These are phyloP conservation scores for Pseudozyma sp. DNA, from an alignment of 1,284 basidiomycete species.

Conservation along the genomic window DNA sequence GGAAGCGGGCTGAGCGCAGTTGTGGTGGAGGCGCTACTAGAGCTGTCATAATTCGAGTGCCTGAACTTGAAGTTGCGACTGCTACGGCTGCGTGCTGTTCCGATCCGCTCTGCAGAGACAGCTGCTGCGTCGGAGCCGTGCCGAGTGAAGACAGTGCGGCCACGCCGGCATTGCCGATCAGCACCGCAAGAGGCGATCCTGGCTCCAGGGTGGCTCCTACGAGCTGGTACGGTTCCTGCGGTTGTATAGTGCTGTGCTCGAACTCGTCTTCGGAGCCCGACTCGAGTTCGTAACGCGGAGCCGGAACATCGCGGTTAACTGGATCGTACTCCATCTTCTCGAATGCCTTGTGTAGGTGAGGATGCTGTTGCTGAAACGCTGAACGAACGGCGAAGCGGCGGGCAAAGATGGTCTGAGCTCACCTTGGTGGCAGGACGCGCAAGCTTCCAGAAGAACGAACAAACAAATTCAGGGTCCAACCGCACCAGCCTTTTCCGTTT, in stretches of 20 bases:
- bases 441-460: conserved; percentile 6
- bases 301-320: conserved; percentile 25
- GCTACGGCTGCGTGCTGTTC: conserved; percentile 30
- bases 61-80: not conserved
- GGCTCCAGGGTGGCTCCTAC: not conserved
- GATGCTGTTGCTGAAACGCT: no score
- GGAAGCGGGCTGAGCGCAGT: conserved; percentile 22
- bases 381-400: no score
- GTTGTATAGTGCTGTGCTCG: not conserved
- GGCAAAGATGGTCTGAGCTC: no score
- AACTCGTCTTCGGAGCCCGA: conserved; percentile 45
- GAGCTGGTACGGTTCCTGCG: conserved; percentile 13
- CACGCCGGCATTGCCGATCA: conserved; percentile 24
- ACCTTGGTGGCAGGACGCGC: conserved; percentile 2
- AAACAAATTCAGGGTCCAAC: conserved; percentile 28
- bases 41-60: conserved; percentile 10
- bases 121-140: conserved; percentile 12
- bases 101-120: conserved; percentile 8
- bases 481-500: conserved; percentile 13
- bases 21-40: conserved; percentile 18
- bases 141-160: conserved; percentile 16
- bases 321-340: conserved; percentile 41
- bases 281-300: conserved; percentile 46
- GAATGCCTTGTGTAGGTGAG: no score
- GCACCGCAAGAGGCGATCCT: conserved; percentile 17